These are phyloP conservation scores for Gillenia trifoliata DNA, from an alignment of 306 rosid genomes.

Conservation along the genomic window DNA sequence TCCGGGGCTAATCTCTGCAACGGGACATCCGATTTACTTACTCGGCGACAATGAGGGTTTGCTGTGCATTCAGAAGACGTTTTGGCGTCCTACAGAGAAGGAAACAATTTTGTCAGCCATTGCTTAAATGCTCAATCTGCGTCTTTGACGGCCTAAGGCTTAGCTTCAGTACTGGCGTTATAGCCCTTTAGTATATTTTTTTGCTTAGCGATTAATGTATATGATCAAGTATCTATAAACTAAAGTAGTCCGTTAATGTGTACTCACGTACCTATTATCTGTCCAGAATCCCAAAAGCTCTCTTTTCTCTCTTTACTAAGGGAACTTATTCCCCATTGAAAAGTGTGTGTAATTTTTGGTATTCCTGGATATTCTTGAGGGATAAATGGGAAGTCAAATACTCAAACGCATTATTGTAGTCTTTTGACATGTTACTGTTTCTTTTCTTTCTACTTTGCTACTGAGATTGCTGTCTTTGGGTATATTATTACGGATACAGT, in stretches of 20 bases:
- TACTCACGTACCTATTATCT: neutral
- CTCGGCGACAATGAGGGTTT: conserved; percentile 44
- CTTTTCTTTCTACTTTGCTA: neutral
- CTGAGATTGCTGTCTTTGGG: neutral
- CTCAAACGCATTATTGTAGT: neutral
- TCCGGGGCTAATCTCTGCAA: conserved; percentile 49
- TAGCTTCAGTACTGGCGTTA: neutral
- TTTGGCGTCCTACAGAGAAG: conserved; percentile 65
- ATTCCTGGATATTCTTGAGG: neutral
- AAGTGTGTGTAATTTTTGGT: neutral
- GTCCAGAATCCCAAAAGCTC: neutral
- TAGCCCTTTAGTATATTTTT: neutral
- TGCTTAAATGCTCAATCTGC: conserved; percentile 22
- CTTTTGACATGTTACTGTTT: neutral
- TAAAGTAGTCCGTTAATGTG: neutral
- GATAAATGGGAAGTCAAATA: neutral
- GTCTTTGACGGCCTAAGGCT: conserved; percentile 2
- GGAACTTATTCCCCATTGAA: neutral
- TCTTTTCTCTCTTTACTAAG: neutral
- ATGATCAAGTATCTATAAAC: neutral
- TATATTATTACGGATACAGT: neutral
- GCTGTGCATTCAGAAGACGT: conserved; percentile 60
- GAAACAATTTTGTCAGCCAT: conserved; percentile 54
- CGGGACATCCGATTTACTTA: conserved; percentile 53
- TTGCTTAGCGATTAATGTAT: neutral